Evolutionary conservation across 345 rosid species (phyloP).

Genomic region (Populus tremula): DNA sequence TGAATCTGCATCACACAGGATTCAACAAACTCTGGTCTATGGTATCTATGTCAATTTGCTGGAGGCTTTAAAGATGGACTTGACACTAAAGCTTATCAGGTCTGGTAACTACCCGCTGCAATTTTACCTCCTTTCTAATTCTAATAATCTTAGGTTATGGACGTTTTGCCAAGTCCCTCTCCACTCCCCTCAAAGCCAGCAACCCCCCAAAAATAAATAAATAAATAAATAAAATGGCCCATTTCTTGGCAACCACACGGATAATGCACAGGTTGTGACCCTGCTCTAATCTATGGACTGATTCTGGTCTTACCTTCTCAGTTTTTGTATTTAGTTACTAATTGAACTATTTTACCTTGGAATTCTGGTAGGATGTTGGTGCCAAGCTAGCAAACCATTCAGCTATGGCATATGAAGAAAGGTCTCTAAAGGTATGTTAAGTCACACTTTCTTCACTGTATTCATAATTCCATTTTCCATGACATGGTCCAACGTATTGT

Average conservation of each 20-base stretch:
- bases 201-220: background rate
- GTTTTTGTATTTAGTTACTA: background rate
- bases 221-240: too few species aligned
- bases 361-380: slow-evolving; percentile 47
- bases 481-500: slow-evolving; percentile 12
- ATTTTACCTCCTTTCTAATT: background rate
- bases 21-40: slow-evolving; percentile 67
- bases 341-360: slow-evolving; percentile 13
- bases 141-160: background rate
- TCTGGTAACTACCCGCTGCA: slow-evolving; percentile 19
- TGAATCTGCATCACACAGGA: slow-evolving; percentile 40
- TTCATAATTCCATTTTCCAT: slow-evolving; percentile 5
- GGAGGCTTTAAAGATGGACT: slow-evolving; percentile 54
- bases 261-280: background rate
- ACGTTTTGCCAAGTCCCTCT: background rate
- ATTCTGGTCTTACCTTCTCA: background rate
- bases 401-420: slow-evolving; percentile 42
- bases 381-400: slow-evolving; percentile 46
- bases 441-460: background rate
- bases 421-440: slow-evolving; percentile 43
- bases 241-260: background rate
- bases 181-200: background rate
- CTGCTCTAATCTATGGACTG: background rate
- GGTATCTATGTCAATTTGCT: slow-evolving; percentile 66
- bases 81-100: slow-evolving; percentile 47